Percentiles rank a stretch among this genome's conserved stretches.
Conservation (phyloP, 2,329 filamentous ascomycete genomes). For the Venturia effusa region DNA sequence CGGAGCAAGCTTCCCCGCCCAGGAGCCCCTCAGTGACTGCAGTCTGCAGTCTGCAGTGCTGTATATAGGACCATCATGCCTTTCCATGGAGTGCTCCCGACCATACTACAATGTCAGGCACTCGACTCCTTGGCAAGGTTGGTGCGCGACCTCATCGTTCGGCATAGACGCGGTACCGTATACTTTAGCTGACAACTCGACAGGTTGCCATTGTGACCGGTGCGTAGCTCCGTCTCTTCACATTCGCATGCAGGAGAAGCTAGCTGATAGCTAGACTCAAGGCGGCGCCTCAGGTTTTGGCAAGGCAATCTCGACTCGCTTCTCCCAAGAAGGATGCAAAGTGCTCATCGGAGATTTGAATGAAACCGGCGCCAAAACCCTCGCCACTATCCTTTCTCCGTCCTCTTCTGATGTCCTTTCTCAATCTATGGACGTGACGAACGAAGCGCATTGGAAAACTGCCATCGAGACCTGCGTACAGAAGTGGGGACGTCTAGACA, state of each 20-base stretch:
- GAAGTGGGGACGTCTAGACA: conserved; percentile 46
- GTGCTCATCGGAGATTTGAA: conserved; percentile 55
- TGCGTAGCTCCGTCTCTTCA: conserved; percentile 18
- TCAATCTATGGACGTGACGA: conserved; percentile 41
- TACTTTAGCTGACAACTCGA: too few relatives aligned
- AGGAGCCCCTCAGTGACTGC: not conserved
- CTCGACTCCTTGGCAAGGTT: conserved; percentile 39
- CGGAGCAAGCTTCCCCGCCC: not conserved
- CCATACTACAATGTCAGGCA: conserved; percentile 7
- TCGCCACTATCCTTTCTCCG: conserved; percentile 30
- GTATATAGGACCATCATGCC: not conserved
- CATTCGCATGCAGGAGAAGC: conserved; percentile 9
- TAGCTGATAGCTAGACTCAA: conserved; percentile 12
- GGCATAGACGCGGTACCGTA: too few relatives aligned
- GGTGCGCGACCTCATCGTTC: too few relatives aligned
- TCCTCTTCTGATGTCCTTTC: conserved; percentile 18
- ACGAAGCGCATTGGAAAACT: conserved; percentile 38
- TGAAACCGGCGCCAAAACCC: conserved; percentile 37
- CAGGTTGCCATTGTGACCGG: conserved; percentile 44
- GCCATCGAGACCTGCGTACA: conserved; percentile 42
- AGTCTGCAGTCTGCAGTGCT: not conserved
- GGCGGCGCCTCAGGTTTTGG: conserved; percentile 55
- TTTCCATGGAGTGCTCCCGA: too few relatives aligned
- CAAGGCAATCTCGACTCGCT: conserved; percentile 48
- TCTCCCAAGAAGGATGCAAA: conserved; percentile 47